Percentiles rank a stretch among this genome's conserved stretches.
Evolutionary conservation across 805 yeast species (phyloP).

Genomic region (Metschnikowia lachancei): DNA sequence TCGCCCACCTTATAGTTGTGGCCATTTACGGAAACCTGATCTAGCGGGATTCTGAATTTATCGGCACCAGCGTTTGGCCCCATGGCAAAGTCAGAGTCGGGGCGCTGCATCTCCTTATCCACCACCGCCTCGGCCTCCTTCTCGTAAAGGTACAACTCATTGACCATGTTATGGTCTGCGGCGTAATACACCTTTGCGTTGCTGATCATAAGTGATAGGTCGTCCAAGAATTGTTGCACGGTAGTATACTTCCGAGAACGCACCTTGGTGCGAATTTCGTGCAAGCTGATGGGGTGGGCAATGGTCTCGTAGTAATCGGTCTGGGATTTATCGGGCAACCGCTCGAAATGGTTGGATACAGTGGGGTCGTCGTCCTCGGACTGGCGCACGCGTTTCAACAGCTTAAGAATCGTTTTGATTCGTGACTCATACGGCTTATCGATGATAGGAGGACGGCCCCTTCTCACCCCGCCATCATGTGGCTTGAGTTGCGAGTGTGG

Average conservation of each 20-base stretch:
- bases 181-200: conserved; percentile 63
- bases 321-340: conserved; percentile 66
- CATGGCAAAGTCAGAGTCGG: conserved; percentile 69
- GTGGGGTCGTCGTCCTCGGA: conserved; percentile 45
- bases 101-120: conserved; percentile 71
- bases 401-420: conserved; percentile 81
- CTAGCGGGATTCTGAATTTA: conserved; percentile 73
- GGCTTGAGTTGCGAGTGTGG: conserved; percentile 4
- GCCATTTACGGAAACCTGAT: conserved; percentile 68
- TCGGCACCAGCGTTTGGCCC: conserved; percentile 43
- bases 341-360: conserved; percentile 69
- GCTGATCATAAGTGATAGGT: conserved; percentile 68
- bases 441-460: conserved; percentile 89
- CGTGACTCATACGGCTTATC: conserved; percentile 91
- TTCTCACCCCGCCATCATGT: conserved; percentile 53
- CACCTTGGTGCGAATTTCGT: conserved; percentile 75
- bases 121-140: conserved; percentile 53
- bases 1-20: conserved; percentile 83
- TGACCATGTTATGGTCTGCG: conserved; percentile 54
- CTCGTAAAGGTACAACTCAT: conserved; percentile 65
- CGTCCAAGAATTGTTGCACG: conserved; percentile 74
- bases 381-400: conserved; percentile 69
- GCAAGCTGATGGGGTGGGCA: conserved; percentile 61
- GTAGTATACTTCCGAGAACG: conserved; percentile 78
- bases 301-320: conserved; percentile 56